Base-by-base conservation (phyloP, 2,329 filamentous ascomycete genomes). In the Monilinia fructigena region DNA sequence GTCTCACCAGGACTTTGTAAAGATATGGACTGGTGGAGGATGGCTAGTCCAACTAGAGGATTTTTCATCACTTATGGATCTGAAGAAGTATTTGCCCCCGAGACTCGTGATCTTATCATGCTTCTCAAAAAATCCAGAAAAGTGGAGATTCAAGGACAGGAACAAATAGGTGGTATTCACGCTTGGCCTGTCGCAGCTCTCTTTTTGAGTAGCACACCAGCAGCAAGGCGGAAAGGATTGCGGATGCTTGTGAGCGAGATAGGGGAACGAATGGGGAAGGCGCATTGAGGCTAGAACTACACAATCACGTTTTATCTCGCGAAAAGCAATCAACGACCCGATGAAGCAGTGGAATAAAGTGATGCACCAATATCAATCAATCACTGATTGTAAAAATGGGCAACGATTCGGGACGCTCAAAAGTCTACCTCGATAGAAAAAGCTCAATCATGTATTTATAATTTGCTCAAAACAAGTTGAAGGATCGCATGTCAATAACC, bases 131-230 rank as follows among this genome's bases (percentile, higher is more conserved):
- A 81, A 60, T 80, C 82, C 18, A 77, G 85, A 45, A 81, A 67
- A 80, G 70, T 71, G 1, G 55, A 82, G 26, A 62, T 64, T 8
- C 52, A 38, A 64, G 82, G n/a, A 20, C 62, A 68, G 72, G 85
- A 86, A 73, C 86, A 91, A 70, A 78, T 81, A 38, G 88, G 85
- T 18, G 88, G 86, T 3, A 88, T 95, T 67, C 92, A 96, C 77
- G 91, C 89, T 14, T 96, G 92, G 92, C 91, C 91, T 0, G 88
- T 96, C 26, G 89, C 89, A 12, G 80, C 80, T 68, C 74, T 87
- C 23, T 88, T 86, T 74, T 72, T 87, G 28, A 72, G 83, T 55
- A 79, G 77, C 56, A 80, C 80, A 35, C 74, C 75, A n/a, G 78
- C 81, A 45, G 78, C 81, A 73, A 81, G 86, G 65, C 75, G 84